Base-by-base conservation (phyloP, 192 early-diverging fungal species). In the Funneliformis geosporum region DNA sequence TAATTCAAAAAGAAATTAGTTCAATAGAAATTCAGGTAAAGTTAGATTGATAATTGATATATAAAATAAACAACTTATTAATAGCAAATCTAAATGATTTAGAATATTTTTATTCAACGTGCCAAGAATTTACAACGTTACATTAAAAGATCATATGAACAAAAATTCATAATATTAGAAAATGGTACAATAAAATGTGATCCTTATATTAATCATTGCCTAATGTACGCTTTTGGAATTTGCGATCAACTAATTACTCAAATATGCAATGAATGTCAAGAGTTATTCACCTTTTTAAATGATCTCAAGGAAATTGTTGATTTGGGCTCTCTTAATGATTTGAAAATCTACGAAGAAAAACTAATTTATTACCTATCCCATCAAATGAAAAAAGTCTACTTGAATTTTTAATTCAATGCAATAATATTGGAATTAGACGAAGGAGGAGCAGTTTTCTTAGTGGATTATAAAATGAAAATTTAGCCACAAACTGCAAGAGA, bases 401-500 rank as follows among this genome's bases (percentile, higher is more conserved):
- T 67, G 28, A 67, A 67, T 67, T 6, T 28, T 25, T 25, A 67
- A 38, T 27, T 39, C 28, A 67, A 39, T 8, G 12, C 65, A 0
- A 67, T 7, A 27, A 14, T 67, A 38, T 6, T 39, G 12, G 12
- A 67, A 5, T 39, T 70, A 43, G 16, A 70, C 12, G 6, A 14
- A n/a, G 3, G 42, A n/a, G 27, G 8, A 0, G 68, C 39, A 42
- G 16, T 70, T 12, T 14, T 43, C 4, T 43, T 70, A 21, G 68
- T 70, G 2, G 3, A 70, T 23, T 70, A 70, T 3, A 44, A 70
- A 70, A 70, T 70, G 39, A 70, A 70, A 21, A 44, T 70, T 4
- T 70, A n/a, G 42, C 38, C 42, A 4, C 2, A 44, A 11, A 43
- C 14, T 70, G 68, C 39, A 44, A 4, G 38, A 60, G 12, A 70